Evolutionary conservation across 2,329 filamentous ascomycete species (phyloP), one percentile per base, ranked within the genome.

Genomic region (Rutstroemia sp.): DNA sequence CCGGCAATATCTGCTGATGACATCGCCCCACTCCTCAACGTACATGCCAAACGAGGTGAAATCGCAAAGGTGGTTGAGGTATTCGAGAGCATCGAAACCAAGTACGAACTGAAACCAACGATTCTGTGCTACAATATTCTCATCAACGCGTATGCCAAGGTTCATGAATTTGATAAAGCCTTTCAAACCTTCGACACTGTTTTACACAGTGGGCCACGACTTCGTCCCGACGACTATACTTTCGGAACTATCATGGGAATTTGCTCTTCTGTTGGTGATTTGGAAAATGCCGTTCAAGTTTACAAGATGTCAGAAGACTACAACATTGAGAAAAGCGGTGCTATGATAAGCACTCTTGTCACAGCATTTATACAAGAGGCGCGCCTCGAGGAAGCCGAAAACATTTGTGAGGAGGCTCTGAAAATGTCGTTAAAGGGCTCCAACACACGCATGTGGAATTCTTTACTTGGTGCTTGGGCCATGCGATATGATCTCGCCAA

Each of bases 161-260:
- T 80, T 0, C 77, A 82, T 49, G 83, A 94, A 66, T 79, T 88
- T 45, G 75, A 82, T n/a, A 80, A 81, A 5, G 86, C 85, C 12
- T 73, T 89, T 56, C 68, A 75, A 6, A 77, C 79, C 49, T 91
- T 95, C 64, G 77, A 83, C 18, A 72, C 78, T 10, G 27, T 30
- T 9, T 77, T 94, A 68, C 58, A 79, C 3, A 49, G 56, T 61
- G 76, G 63, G 64, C 69, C 59, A 65, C 73, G 59, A 34, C 65
- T 82, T 3, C 65, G 70, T 21, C 85, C 88, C 0, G 81, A 89
- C 68, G 66, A 73, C 0, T 78, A 81, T 63, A 88, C 85, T 0
- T 90, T 90, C 64, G 82, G 80, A 3, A 87, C 85, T 5, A 73
- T 95, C 60, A 88, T 96, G 80, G 79, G 82, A 23, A 77, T 95